phyloP scores from a whole-genome alignment of 192 early-diverging fungal species.

The Coemansia umbellata region DNA sequence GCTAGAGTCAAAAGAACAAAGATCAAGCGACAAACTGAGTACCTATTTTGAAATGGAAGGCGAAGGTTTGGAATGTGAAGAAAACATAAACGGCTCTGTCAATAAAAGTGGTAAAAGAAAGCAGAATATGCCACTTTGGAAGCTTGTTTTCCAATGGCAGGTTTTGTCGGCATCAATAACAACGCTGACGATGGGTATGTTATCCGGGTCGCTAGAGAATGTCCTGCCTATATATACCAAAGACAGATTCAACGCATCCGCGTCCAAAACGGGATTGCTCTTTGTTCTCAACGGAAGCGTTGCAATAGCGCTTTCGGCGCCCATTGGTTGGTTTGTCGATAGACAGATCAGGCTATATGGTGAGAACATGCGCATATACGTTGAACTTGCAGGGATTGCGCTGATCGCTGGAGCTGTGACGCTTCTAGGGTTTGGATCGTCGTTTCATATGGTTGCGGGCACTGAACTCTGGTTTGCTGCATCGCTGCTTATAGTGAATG shows the following conservation, averaged over 20 bases:
- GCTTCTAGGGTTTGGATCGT: constrained; percentile 27
- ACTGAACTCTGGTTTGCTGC: constrained; percentile 15
- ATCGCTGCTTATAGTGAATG: constrained; percentile 21
- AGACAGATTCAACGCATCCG: constrained; percentile 22
- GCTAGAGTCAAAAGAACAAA: too few relatives aligned
- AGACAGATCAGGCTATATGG: constrained; percentile 21
- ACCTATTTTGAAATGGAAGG: background rate
- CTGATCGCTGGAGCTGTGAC: constrained; percentile 20
- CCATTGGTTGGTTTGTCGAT: constrained; percentile 23
- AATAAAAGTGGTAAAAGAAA: too few relatives aligned
- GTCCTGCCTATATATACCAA: constrained; percentile 29
- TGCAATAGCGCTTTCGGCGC: constrained; percentile 24
- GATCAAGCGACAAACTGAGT: background rate
- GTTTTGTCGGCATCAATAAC: constrained; percentile 34
- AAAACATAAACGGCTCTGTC: background rate
- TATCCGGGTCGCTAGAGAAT: constrained; percentile 30
- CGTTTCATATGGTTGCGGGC: constrained; percentile 23
- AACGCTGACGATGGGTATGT: constrained; percentile 24
- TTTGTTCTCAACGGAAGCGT: constrained; percentile 37
- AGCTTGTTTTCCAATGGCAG: constrained; percentile 39
- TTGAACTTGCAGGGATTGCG: constrained; percentile 19
- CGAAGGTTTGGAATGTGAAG: background rate
- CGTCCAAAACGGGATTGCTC: constrained; percentile 28
- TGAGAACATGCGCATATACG: constrained; percentile 21
- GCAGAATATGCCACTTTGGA: constrained; percentile 29